Evolutionary conservation across 345 rosid species (phyloP), one percentile per base, ranked within the genome.

Genomic region (Euphorbia pulcherrima): DNA sequence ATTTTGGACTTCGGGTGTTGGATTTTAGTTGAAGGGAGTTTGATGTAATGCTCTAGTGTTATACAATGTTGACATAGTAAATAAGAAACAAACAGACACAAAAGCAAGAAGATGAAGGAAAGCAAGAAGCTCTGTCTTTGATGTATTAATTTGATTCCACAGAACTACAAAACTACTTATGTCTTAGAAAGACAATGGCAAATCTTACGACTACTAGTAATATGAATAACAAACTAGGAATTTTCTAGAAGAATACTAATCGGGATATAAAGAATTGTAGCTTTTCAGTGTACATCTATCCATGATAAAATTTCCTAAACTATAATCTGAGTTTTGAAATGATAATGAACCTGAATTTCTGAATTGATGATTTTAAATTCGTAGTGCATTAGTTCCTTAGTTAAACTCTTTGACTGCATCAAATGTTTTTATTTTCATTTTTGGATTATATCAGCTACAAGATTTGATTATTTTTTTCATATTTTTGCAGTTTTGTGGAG

Each of bases 401-500:
- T 53, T 53, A 21, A 23, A 8, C 23, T 53, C 14, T 28, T 53
- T 20, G 24, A 9, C 28, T 53, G 24, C 57, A 21, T 53, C 9
- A 53, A 8, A 53, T 53, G 57, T 53, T 53, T 2, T 2, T 33
- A 3, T 7, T 52, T 53, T 21, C 14, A 8, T 53, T 8, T 13
- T 21, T 46, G 11, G 50, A 8, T 44, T 44, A 44, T 62, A 37
- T 14, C 14, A 27, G 28, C 26, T 64, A 64, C 55, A 26, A 33
- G 68, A 12, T 55, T 63, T 71, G 46, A 17, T 16, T 70, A 2
- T 20, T 51, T 59, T 27, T 59, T 24, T 23, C 62, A 30, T 85
- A 57, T 66, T 59, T 70, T 78, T 79, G 79, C 84, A 92, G 97
- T 83, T 92, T 77, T 92, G 96, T 50, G 97, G 97, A 58, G 97